Evolutionary conservation across 768 basidiomycete genomes (phyloP), one percentile per base, ranked within the genome.

Genomic region (Phlebiopsis flavidoalba): DNA sequence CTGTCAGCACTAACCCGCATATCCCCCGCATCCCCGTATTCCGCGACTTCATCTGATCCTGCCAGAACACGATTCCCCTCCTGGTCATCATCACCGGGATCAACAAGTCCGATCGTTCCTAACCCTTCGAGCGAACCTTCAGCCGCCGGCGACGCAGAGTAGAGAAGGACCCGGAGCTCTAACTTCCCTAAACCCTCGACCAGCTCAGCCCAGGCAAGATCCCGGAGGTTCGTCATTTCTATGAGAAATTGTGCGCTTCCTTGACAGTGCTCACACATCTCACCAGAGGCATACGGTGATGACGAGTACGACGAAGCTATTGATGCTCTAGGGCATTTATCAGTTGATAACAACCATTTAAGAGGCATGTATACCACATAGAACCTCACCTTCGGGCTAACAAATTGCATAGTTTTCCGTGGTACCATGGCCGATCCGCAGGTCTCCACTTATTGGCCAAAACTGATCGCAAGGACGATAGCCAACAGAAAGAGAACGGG

Each of bases 351-450:
- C 69, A 84, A 89, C 67, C 84, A n/a, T n/a, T n/a, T n/a, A 81
- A 66, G 88, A 91, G 75, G 89, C 88, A 3, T 10, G 69, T 51
- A 22, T 14, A 51, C 59, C 71, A 24, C 33, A 35, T n/a, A 8
- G 40, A 19, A 6, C 26, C 26, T 31, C 6, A 31, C 6, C 26
- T 31, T 31, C 26, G 3, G 6, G 35, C 17, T 57, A 58, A 67
- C 62, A 21, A 58, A 36, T 31, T 22, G 3, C 22, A 26, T 21
- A 95, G 86, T 82, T n/a, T n/a, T 95, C 49, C 87, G 93, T n/a
- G n/a, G 59, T 95, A 87, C 69, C 94, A 95, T 60, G 90, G 92
- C 14, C 80, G 85, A 72, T 77, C 83, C 2, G 88, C 88, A 65
- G 92, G 92, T 8, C 75, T 94, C 26, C 86, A 91, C 63, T 76